Evolutionary conservation across 2,329 filamentous ascomycete species (phyloP).

Genomic region (Alternaria brassicae): DNA sequence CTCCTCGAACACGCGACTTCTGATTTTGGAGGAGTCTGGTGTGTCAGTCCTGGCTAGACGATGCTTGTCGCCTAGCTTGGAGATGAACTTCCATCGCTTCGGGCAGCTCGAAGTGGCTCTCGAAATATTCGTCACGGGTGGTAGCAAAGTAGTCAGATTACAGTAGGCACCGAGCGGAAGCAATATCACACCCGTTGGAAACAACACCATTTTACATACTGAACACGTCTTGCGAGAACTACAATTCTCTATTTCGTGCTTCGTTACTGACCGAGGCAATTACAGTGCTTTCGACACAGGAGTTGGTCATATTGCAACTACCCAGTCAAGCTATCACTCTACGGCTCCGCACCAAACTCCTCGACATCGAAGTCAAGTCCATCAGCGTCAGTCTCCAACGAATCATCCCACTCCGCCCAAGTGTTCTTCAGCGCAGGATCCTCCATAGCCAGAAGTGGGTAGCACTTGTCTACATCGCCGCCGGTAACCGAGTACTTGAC

Average conservation of each 20-base stretch:
- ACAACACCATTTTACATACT: not conserved
- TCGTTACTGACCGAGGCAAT: not conserved
- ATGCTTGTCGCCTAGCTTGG: too few species aligned
- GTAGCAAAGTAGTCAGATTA: too few species aligned
- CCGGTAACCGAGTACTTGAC: slow-evolving; percentile 6
- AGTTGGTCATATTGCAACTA: not conserved
- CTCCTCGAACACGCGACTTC: too few species aligned
- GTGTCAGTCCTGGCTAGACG: too few species aligned
- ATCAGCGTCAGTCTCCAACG: not conserved
- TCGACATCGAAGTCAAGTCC: not conserved
- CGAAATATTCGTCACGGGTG: too few species aligned
- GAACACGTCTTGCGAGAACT: not conserved
- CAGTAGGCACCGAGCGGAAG: too few species aligned
- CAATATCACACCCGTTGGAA: too few species aligned
- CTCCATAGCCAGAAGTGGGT: not conserved
- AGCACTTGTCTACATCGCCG: slow-evolving; percentile 2
- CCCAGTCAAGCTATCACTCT: not conserved
- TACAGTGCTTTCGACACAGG: not conserved
- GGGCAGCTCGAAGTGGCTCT: too few species aligned
- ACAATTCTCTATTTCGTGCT: not conserved
- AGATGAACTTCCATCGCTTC: too few species aligned
- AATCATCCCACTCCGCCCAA: slow-evolving; percentile 1
- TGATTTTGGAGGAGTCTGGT: too few species aligned
- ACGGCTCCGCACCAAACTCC: not conserved
- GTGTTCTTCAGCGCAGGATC: not conserved